Base-by-base conservation (phyloP, 805 yeast genomes). In the Cyberlindnera misumaiensis region DNA sequence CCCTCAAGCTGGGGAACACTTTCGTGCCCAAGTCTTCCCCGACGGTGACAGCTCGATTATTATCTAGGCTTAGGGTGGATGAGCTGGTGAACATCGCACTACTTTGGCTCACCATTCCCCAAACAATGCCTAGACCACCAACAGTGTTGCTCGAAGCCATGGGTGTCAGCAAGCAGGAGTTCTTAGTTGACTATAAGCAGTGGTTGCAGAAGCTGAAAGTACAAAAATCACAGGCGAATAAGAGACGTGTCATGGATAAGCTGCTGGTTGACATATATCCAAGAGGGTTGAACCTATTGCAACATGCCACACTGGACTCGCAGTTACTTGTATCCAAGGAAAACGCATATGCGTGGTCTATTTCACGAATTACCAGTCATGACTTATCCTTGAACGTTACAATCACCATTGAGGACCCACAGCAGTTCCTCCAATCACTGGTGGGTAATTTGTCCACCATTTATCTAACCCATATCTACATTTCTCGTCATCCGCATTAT, bases 231-330 rank as follows among this genome's bases (percentile, higher is more conserved):
- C 25, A 26, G 11, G 37, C 35, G n/a, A 39, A 33, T 14, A 53
- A 49, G 38, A 43, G 47, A 26, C 41, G 32, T 20, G 27, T 52
- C 30, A 41, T 52, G n/a, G 59, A 54, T 40, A 47, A 32, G 24
- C 25, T 53, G 13, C 29, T 54, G 1, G 47, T 52, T 9, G 58
- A 54, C 16, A 43, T 63, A 46, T 81, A 84, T 72, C 60, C 69
- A 2, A 48, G 58, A 5, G 87, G 87, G 0, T 54, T 81, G 31
- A 80, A 79, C 46, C 59, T 80, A 1, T 63, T 77, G 13, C 94
- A 84, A 52, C 52, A 78, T 30, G 80, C 93, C 0, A 87, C 82
- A 43, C 59, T 83, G 5, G 93, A 84, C 47, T 73, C 81, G 38
- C 83, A 80, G 47, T 51, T 72, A 32, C 62, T 83, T 32, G 72